A percentile compares a stretch with the other conserved stretches of the same genome.
Conservation (phyloP, 805 yeast species). For the Kuraishia molischiana region DNA sequence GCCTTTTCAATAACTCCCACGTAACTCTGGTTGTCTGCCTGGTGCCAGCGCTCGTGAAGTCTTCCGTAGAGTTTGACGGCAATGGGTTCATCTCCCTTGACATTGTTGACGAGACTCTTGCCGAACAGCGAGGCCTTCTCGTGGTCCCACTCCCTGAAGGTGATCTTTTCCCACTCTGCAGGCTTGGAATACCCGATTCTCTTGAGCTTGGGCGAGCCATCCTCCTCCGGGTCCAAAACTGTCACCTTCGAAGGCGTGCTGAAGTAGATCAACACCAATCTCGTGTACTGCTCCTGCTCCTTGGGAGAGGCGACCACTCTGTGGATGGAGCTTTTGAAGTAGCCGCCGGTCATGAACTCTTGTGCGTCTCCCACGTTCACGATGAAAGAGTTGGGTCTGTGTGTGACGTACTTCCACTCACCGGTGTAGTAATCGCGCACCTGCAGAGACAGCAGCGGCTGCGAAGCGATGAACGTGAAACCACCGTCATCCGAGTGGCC, state of each 20-base stretch:
- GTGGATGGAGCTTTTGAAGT: slow-evolving; percentile 35
- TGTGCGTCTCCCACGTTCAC: slow-evolving; percentile 32
- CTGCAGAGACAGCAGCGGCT: slow-evolving; percentile 29
- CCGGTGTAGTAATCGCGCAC: slow-evolving; percentile 26
- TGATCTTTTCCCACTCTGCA: slow-evolving; percentile 25
- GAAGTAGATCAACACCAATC: slow-evolving; percentile 33
- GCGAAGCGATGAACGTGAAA: slow-evolving; percentile 29
- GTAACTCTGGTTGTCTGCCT: slow-evolving; percentile 4
- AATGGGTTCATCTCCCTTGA: slow-evolving; percentile 26
- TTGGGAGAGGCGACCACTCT: slow-evolving; percentile 37
- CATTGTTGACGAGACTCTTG: slow-evolving; percentile 23
- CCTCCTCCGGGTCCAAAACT: slow-evolving; percentile 28
- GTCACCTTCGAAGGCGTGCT: slow-evolving; percentile 26
- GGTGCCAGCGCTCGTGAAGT: slow-evolving; percentile 34
- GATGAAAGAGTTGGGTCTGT: slow-evolving; percentile 26
- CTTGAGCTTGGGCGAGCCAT: slow-evolving; percentile 26
- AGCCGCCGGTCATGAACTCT: slow-evolving; percentile 33
- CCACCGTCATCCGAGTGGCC: slow-evolving; percentile 38
- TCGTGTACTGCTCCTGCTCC: slow-evolving; percentile 24
- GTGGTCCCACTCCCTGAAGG: slow-evolving; percentile 31
- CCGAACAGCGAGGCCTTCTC: slow-evolving; percentile 38
- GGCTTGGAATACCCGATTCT: slow-evolving; percentile 21
- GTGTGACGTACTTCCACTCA: slow-evolving; percentile 28
- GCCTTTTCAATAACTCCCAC: neutral
- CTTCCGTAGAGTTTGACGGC: slow-evolving; percentile 29